Evolutionary conservation across 495 filamentous ascomycete genomes (phyloP).

Genomic region (Neurospora sp.): DNA sequence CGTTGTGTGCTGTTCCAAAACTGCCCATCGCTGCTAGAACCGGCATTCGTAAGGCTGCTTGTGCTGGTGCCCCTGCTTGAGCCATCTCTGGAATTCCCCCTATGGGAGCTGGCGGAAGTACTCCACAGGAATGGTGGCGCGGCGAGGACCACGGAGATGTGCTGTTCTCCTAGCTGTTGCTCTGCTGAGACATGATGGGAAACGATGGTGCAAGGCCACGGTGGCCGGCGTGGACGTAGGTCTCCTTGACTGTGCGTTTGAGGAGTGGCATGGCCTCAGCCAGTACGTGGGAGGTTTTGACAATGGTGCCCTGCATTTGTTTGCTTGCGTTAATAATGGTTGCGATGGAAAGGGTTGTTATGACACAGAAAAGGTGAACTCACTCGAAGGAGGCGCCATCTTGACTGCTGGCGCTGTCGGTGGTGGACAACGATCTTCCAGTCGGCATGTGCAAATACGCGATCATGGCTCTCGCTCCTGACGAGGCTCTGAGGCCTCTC

Average conservation of each 20-base stretch:
- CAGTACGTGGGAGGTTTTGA: background rate
- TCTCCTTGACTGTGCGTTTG: too few species aligned
- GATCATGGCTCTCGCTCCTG: background rate
- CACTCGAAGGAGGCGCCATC: background rate
- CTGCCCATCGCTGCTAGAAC: conserved; percentile 1
- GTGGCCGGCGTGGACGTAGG: conserved; percentile 1
- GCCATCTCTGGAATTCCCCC: background rate
- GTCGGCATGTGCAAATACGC: background rate
- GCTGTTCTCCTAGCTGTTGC: conserved; percentile 19
- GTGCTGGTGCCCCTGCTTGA: background rate
- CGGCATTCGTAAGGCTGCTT: background rate
- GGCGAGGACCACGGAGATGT: background rate
- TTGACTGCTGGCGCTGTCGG: background rate
- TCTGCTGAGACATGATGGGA: conserved; percentile 37
- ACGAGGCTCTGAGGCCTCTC: background rate
- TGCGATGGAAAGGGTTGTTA: background rate
- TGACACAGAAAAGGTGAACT: background rate
- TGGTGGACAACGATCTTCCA: background rate
- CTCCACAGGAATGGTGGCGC: background rate
- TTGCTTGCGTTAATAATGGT: background rate
- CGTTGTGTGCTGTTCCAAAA: conserved; percentile 35
- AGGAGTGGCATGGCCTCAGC: too few species aligned
- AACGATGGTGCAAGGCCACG: conserved; percentile 17
- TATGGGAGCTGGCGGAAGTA: background rate
- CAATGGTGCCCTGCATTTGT: background rate